A percentile compares a stretch with the other conserved stretches of the same genome.
Conservation (phyloP, 768 basidiomycete genomes). For the Lyophyllum shimeji region DNA sequence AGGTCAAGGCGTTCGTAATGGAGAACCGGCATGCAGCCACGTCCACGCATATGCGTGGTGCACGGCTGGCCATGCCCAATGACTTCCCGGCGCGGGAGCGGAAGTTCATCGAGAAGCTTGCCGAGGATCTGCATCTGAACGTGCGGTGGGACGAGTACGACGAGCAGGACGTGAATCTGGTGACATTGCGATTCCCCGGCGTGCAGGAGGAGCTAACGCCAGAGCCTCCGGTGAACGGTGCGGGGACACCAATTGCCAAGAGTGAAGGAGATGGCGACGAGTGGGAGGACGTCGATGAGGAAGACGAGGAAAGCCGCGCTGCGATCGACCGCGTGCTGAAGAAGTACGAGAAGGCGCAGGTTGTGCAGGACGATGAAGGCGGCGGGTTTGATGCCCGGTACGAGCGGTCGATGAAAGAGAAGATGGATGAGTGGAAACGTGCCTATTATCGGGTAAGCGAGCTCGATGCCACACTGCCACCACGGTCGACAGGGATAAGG, state of each 20-base stretch:
- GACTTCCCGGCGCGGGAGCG: slow-evolving; percentile 79
- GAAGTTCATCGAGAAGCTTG: slow-evolving; percentile 73
- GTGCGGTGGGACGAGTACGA: slow-evolving; percentile 95
- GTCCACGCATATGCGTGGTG: slow-evolving; percentile 29
- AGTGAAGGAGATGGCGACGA: slow-evolving; percentile 33
- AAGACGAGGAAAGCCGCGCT: slow-evolving; percentile 66
- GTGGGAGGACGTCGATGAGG: slow-evolving; percentile 61
- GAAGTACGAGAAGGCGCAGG: slow-evolving; percentile 87
- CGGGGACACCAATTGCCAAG: slow-evolving; percentile 22
- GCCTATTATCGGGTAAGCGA: slow-evolving; percentile 78
- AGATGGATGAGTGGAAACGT: slow-evolving; percentile 93
- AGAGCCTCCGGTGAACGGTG: slow-evolving; percentile 3
- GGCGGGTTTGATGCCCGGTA: slow-evolving; percentile 79
- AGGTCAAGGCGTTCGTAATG: slow-evolving; percentile 75
- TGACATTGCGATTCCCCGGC: slow-evolving; percentile 64
- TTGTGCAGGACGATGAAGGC: slow-evolving; percentile 67
- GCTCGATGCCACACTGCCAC: not conserved
- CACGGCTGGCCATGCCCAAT: slow-evolving; percentile 69
- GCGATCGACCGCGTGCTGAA: slow-evolving; percentile 82
- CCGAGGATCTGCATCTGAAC: slow-evolving; percentile 72
- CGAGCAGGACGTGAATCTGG: slow-evolving; percentile 75
- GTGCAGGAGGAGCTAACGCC: slow-evolving; percentile 30
- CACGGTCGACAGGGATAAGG: not conserved
- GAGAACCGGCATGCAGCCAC: slow-evolving; percentile 36
- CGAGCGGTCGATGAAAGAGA: slow-evolving; percentile 69